phyloP scores from a whole-genome alignment of 352 stramenopile species.

The Phytophthora hibernalis region DNA sequence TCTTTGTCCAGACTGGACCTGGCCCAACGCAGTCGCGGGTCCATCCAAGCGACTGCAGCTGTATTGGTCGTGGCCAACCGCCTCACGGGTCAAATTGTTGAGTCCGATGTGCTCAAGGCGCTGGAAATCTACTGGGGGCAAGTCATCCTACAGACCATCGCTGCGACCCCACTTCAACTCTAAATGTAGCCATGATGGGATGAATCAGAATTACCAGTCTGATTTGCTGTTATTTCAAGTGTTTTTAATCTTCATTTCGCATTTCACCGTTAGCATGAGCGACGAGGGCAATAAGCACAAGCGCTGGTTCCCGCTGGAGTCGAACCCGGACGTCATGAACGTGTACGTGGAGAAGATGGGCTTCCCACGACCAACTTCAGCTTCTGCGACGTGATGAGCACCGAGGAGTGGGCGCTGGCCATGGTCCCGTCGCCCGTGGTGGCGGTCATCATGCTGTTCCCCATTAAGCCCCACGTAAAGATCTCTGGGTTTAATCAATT shows the following conservation, averaged over 20 bases:
- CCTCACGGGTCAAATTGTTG: conserved; percentile 45
- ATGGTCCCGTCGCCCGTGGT: conserved; percentile 95
- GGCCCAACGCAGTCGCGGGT: conserved; percentile 50
- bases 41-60: conserved; percentile 46
- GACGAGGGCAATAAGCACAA: conserved; percentile 52
- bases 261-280: conserved; percentile 40
- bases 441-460: conserved; percentile 96
- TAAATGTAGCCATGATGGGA: conserved; percentile 13
- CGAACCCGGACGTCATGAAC: conserved; percentile 96
- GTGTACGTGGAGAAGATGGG: conserved; percentile 95
- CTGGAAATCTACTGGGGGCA: conserved; percentile 48
- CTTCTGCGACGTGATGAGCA: conserved; percentile 96
- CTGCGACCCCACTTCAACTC: conserved; percentile 18
- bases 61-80: conserved; percentile 57
- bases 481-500: conserved; percentile 15
- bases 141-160: conserved; percentile 46
- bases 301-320: conserved; percentile 93
- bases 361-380: conserved; percentile 85
- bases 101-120: conserved; percentile 36
- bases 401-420: conserved; percentile 96
- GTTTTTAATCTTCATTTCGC: neutral
- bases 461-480: conserved; percentile 91
- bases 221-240: too few species aligned
- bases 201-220: too few species aligned
- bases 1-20: conserved; percentile 42